These are phyloP conservation scores for Mortierella hygrophila DNA, from an alignment of 192 early-diverging fungal genomes.

Conservation along the genomic window DNA sequence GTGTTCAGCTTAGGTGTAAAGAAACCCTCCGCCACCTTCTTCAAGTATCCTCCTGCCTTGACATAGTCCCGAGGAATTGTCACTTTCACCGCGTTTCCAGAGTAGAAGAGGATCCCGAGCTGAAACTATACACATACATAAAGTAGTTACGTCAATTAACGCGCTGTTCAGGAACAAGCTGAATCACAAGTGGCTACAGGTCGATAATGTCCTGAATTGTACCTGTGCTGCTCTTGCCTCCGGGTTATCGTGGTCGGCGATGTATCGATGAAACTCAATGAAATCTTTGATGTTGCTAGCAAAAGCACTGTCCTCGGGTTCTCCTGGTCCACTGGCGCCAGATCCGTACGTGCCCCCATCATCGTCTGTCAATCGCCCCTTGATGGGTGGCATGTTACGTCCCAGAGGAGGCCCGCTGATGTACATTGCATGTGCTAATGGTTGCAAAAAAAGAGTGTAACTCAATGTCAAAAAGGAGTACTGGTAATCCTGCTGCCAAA, in stretches of 20 bases:
- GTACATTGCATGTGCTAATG: constrained; percentile 75
- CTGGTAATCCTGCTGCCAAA: not conserved
- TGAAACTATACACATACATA: constrained; percentile 60
- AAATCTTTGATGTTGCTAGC: constrained; percentile 75
- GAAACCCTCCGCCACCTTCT: constrained; percentile 62
- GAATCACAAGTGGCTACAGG: not conserved
- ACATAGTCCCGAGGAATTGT: constrained; percentile 67
- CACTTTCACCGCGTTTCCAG: constrained; percentile 67
- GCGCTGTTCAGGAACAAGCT: not conserved
- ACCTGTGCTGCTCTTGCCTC: constrained; percentile 65
- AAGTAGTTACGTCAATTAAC: not conserved
- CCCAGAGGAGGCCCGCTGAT: constrained; percentile 87
- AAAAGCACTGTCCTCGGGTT: constrained; percentile 25
- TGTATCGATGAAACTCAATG: constrained; percentile 79
- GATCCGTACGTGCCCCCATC: constrained; percentile 90
- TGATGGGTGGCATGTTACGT: constrained; percentile 73
- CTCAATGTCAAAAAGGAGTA: not conserved
- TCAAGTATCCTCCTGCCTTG: constrained; percentile 73
- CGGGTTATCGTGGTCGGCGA: constrained; percentile 73
- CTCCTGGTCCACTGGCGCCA: constrained; percentile 71
- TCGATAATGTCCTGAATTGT: not conserved
- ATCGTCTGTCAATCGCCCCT: constrained; percentile 78
- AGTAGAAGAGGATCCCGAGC: constrained; percentile 87
- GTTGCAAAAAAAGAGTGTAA: not conserved
- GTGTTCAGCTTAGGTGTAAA: constrained; percentile 48